phyloP scores from a whole-genome alignment of 352 stramenopile species.

The Phytophthora chlamydospora region DNA sequence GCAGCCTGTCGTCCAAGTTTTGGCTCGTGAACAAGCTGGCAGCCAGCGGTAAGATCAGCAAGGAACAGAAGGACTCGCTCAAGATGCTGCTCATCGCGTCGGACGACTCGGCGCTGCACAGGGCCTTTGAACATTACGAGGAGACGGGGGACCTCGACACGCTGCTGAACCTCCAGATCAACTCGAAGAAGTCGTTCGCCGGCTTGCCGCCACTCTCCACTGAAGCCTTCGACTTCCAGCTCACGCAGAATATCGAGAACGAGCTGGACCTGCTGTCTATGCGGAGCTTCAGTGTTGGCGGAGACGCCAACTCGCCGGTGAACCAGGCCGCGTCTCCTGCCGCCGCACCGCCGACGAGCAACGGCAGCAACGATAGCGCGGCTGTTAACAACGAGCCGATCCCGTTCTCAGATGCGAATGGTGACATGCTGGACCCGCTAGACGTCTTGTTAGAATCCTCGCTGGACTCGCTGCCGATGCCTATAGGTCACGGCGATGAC shows the following conservation, averaged over 20 bases:
- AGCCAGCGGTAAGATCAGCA: slow-evolving; percentile 79
- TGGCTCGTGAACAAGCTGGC: slow-evolving; percentile 88
- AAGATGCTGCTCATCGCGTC: slow-evolving; percentile 84
- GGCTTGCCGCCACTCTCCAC: slow-evolving; percentile 66
- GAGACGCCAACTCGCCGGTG: slow-evolving; percentile 21
- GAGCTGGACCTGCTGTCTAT: slow-evolving; percentile 81
- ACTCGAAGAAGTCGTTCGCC: slow-evolving; percentile 67
- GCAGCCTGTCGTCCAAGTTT: slow-evolving; percentile 86
- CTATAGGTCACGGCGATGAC: slow-evolving; percentile 64
- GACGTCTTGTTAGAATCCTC: slow-evolving; percentile 60
- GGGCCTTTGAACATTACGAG: slow-evolving; percentile 81
- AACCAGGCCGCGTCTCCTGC: slow-evolving; percentile 21
- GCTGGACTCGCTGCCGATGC: slow-evolving; percentile 66
- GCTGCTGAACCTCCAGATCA: slow-evolving; percentile 69
- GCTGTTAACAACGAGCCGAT: slow-evolving; percentile 42
- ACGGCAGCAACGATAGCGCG: slow-evolving; percentile 10
- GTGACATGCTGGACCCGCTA: slow-evolving; percentile 53
- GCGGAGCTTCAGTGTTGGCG: slow-evolving; percentile 51
- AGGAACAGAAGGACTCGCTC: slow-evolving; percentile 82
- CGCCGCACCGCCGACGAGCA: slow-evolving; percentile 10
- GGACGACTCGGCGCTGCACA: slow-evolving; percentile 72
- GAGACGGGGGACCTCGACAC: slow-evolving; percentile 80
- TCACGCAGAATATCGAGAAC: slow-evolving; percentile 84
- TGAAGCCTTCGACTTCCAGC: slow-evolving; percentile 73
- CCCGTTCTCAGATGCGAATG: slow-evolving; percentile 43